These are phyloP conservation scores for Trichoderma afroharzianum DNA, from an alignment of 2,329 filamentous ascomycete genomes.

Conservation along the genomic window DNA sequence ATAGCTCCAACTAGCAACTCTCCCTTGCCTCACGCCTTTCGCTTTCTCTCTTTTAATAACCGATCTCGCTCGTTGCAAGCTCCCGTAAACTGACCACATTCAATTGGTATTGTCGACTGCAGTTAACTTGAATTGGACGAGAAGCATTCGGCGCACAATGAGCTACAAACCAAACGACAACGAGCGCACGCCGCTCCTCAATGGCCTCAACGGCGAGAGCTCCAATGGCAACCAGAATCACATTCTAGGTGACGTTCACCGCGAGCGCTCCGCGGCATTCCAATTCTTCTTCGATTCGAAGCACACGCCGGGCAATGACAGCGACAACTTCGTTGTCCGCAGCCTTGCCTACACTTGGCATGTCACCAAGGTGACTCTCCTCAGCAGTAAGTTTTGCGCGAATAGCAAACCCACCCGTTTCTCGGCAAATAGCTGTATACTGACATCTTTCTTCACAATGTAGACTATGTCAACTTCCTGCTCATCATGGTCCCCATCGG, in stretches of 20 bases:
- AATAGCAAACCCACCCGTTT: neutral
- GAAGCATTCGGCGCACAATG: conserved; percentile 3
- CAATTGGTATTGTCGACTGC: neutral
- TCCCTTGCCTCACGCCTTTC: neutral
- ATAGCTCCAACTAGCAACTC: neutral
- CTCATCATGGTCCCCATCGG: conserved; percentile 72
- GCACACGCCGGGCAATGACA: conserved; percentile 51
- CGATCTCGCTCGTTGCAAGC: neutral
- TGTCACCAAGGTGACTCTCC: conserved; percentile 52
- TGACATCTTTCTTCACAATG: neutral
- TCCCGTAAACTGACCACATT: neutral
- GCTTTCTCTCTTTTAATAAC: neutral
- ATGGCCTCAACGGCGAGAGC: conserved; percentile 37
- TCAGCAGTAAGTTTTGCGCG: conserved; percentile 52
- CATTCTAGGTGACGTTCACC: conserved; percentile 21
- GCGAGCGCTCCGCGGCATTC: conserved; percentile 25
- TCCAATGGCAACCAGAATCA: conserved; percentile 19
- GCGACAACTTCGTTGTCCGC: conserved; percentile 43
- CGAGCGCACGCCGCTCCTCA: conserved; percentile 44
- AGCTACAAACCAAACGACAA: conserved; percentile 17
- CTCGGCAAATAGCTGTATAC: neutral
- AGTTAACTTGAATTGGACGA: neutral
- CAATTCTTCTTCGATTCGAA: conserved; percentile 49
- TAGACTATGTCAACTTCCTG: conserved; percentile 63
- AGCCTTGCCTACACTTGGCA: conserved; percentile 51